These are phyloP conservation scores for Boletus smithii DNA, from an alignment of 1,284 basidiomycete genomes.

Conservation along the genomic window DNA sequence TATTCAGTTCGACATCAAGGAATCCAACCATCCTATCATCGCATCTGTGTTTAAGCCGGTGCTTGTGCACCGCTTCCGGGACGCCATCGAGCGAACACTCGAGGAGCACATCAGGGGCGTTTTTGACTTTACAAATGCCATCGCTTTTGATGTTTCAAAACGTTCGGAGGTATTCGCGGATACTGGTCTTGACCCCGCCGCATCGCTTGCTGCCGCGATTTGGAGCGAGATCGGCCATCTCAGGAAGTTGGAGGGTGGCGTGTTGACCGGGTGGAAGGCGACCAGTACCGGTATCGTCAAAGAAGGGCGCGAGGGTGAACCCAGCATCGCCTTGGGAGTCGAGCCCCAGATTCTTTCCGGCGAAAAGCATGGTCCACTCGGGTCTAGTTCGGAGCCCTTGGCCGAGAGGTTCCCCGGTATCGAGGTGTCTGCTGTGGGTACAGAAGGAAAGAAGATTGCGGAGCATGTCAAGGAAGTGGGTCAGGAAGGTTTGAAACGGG, in stretches of 20 bases:
- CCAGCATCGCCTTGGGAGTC: conserved; percentile 60
- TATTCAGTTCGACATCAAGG: conserved; percentile 48
- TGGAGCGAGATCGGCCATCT: conserved; percentile 65
- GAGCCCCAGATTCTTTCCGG: conserved; percentile 67
- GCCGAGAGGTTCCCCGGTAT: conserved; percentile 31
- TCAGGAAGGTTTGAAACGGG: conserved; percentile 17
- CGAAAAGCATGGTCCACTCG: conserved; percentile 61
- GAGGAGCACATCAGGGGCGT: conserved; percentile 48
- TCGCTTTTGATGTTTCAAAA: conserved; percentile 55
- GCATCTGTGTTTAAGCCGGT: conserved; percentile 60
- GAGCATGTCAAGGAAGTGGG: conserved; percentile 10
- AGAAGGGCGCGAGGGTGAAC: conserved; percentile 36
- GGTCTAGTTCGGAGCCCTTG: conserved; percentile 48
- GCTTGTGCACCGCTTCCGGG: conserved; percentile 50
- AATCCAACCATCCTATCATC: conserved; percentile 60
- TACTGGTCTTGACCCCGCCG: conserved; percentile 48
- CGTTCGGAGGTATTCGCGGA: conserved; percentile 62
- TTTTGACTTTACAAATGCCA: conserved; percentile 50
- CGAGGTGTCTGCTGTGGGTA: conserved; percentile 1
- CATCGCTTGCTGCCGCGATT: conserved; percentile 50
- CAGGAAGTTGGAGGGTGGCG: conserved; percentile 37
- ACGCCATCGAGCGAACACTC: conserved; percentile 54
- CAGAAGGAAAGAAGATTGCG: conserved; percentile 1
- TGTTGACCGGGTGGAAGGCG: conserved; percentile 46
- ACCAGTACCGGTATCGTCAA: conserved; percentile 62